These are phyloP conservation scores for Talaromyces marneffei DNA, from an alignment of 2,329 filamentous ascomycete genomes.

Conservation along the genomic window DNA sequence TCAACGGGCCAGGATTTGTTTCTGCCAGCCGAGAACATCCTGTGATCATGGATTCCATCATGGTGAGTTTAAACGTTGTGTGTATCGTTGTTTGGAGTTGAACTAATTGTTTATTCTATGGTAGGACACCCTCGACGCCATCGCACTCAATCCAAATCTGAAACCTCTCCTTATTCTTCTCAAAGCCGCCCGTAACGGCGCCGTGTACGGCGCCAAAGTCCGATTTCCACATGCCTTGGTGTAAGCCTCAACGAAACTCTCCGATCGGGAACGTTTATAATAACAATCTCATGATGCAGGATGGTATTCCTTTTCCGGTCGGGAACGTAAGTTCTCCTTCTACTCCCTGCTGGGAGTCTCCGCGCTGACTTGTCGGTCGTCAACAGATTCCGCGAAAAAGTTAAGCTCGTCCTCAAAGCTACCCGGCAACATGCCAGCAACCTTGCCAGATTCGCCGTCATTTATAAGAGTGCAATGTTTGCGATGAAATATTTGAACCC, in stretches of 20 bases:
- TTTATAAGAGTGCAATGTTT: slow-evolving; percentile 83
- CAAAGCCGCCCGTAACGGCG: slow-evolving; percentile 93
- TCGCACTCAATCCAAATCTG: slow-evolving; percentile 76
- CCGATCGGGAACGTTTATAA: background rate
- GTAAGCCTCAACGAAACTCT: slow-evolving; percentile 35
- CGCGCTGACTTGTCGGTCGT: background rate
- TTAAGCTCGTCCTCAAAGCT: slow-evolving; percentile 70
- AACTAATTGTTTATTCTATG: background rate
- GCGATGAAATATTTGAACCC: slow-evolving; percentile 57
- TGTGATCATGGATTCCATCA: slow-evolving; percentile 13
- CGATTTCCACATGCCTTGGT: slow-evolving; percentile 97
- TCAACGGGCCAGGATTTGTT: background rate
- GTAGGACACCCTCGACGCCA: slow-evolving; percentile 64
- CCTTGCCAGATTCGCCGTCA: slow-evolving; percentile 79
- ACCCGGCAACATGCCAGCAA: slow-evolving; percentile 88
- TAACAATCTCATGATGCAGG: slow-evolving; percentile 37
- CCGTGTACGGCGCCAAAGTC: slow-evolving; percentile 94
- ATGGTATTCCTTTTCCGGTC: slow-evolving; percentile 97
- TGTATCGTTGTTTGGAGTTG: background rate
- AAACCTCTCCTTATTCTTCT: slow-evolving; percentile 77
- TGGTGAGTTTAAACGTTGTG: background rate
- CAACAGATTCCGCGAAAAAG: slow-evolving; percentile 65
- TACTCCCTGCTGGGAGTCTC: background rate
- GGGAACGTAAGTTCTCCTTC: slow-evolving; percentile 62
- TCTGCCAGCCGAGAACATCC: background rate